Evolutionary conservation across 306 rosid genomes (phyloP), one percentile per base, ranked within the genome.

Genomic region (Rosa multiflora): DNA sequence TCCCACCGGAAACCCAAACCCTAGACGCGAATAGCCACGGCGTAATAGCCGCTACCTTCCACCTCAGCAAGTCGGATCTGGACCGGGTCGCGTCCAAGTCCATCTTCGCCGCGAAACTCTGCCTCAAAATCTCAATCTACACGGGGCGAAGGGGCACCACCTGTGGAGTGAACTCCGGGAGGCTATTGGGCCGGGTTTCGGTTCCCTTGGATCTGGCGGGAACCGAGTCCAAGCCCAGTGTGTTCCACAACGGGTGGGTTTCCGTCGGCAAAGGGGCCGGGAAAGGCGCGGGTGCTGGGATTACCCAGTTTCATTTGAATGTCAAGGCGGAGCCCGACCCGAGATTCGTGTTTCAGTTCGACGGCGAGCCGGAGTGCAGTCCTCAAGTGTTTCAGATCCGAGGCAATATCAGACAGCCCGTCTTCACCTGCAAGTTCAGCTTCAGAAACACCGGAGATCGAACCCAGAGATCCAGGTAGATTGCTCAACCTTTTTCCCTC

Each of bases 281-380:
- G 2, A 76, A 73, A 17, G 46, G 42, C 20, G 73, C 83, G 1
- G 67, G 80, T 7, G 70, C 80, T 74, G 43, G 88, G 58, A 70
- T 51, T 51, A 51, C 88, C 51, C 93, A 91, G 80, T 58, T 93
- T 75, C 87, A 86, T 67, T 70, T 91, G 35, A 85, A 46, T 49
- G 87, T 84, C 72, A 85, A 82, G 3, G 85, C 95, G 0, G 98
- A 90, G 43, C 95, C 97, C 10, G 91, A 93, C 76, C 98, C 95
- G 14, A 80, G 98, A 53, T 93, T 91, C 18, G 91, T 91, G 13
- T 93, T 93, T 72, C 87, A 87, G 79, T 93, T 93, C 79, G 98
- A 88, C 15, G 90, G 97, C 7, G 93, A 88, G 67, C 98, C 98
- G 1, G 98, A 91, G 78, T 91, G 97, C 10, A 93, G 98, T 67